A percentile compares a stretch with the other conserved stretches of the same genome.
Conservation (phyloP, 208 protist species). For the Wallacemonas rigidus region DNA sequence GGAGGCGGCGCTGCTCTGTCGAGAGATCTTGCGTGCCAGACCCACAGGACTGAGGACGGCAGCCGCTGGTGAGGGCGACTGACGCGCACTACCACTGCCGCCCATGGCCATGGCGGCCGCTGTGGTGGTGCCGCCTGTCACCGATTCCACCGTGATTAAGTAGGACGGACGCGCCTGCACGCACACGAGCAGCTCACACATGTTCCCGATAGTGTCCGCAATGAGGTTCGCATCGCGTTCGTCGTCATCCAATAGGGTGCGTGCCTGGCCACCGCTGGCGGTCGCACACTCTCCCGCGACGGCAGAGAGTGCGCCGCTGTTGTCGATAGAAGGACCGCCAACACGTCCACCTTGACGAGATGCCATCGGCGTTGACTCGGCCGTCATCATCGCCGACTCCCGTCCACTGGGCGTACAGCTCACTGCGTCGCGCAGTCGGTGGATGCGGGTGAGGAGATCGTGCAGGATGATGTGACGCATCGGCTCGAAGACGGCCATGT, state of each 20-base stretch:
- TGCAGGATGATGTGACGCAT: constrained; percentile 35
- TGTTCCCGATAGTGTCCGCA: constrained; percentile 32
- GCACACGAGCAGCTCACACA: constrained; percentile 38
- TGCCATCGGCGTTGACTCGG: constrained; percentile 17
- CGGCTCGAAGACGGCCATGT: constrained; percentile 72
- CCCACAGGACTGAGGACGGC: neutral
- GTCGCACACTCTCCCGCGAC: neutral
- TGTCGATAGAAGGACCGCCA: too few relatives aligned
- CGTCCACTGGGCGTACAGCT: neutral
- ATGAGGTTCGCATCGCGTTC: constrained; percentile 27
- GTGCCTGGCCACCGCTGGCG: neutral
- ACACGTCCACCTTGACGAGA: too few relatives aligned
- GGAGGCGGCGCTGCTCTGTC: constrained; percentile 13
- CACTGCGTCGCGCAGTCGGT: constrained; percentile 28
- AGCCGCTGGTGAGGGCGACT: constrained; percentile 4
- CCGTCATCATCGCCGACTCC: constrained; percentile 13
- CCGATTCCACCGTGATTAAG: constrained; percentile 37
- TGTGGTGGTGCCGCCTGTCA: constrained; percentile 10
- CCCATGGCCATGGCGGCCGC: constrained; percentile 1
- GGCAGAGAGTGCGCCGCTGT: too few relatives aligned
- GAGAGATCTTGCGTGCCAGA: neutral
- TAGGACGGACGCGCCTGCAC: constrained; percentile 48
- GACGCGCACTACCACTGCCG: neutral
- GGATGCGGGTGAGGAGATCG: constrained; percentile 38
- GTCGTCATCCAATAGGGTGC: constrained; percentile 5